Percentiles rank a stretch among this genome's conserved stretches.
phyloP scores from a whole-genome alignment of 1,284 basidiomycete species.

The Austroboletus niveus region DNA sequence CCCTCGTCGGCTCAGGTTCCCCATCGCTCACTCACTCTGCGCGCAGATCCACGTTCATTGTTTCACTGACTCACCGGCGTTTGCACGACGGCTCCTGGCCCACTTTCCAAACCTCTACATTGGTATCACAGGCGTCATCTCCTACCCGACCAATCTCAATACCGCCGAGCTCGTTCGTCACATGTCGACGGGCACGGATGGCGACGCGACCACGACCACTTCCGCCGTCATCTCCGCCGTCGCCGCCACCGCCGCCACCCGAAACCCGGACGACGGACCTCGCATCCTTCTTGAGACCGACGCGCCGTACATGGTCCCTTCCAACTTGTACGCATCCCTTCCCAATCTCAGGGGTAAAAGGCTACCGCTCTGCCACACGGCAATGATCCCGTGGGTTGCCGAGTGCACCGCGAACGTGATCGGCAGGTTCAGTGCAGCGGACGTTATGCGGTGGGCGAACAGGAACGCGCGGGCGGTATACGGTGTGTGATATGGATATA shows the following conservation, averaged over 20 bases:
- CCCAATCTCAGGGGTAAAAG: slow-evolving; percentile 49
- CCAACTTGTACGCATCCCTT: slow-evolving; percentile 63
- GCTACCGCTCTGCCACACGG: slow-evolving; percentile 70
- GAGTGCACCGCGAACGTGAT: slow-evolving; percentile 62
- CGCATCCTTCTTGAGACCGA: slow-evolving; percentile 72
- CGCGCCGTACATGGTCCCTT: slow-evolving; percentile 80
- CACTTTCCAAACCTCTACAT: slow-evolving; percentile 80
- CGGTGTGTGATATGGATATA: slow-evolving; percentile 33
- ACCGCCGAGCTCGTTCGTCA: slow-evolving; percentile 59
- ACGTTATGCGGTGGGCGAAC: slow-evolving; percentile 60
- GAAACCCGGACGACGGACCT: background rate
- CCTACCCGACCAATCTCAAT: slow-evolving; percentile 69
- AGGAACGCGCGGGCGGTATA: slow-evolving; percentile 67
- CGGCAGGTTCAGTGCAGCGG: slow-evolving; percentile 50
- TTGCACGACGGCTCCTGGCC: slow-evolving; percentile 65
- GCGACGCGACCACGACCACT: no score
- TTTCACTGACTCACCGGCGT: slow-evolving; percentile 75
- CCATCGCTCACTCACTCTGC: background rate
- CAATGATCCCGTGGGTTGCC: slow-evolving; percentile 82
- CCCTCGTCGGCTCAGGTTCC: background rate
- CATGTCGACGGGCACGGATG: slow-evolving; percentile 34
- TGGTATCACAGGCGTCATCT: slow-evolving; percentile 80
- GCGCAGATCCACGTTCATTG: slow-evolving; percentile 74
- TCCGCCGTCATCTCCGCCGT: background rate
- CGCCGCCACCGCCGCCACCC: background rate